A percentile compares a stretch with the other conserved stretches of the same genome.
Evolutionary conservation across 306 rosid species (phyloP).

Genomic region (Elaeagnus macrophylla): DNA sequence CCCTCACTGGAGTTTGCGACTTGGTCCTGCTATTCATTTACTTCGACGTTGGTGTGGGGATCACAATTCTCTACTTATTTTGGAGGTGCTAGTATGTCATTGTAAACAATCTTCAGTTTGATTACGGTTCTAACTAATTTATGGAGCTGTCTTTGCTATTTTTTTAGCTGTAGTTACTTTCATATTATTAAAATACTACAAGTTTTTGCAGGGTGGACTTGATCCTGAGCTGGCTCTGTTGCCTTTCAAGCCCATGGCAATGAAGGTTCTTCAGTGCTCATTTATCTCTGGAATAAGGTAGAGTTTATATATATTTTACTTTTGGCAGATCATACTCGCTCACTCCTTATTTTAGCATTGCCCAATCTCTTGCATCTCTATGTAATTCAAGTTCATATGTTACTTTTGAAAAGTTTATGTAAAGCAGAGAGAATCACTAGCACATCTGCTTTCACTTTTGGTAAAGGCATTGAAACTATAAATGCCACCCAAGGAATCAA

Average conservation of each 20-base stretch:
- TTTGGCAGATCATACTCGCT: constrained; percentile 1
- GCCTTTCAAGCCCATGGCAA: constrained; percentile 69
- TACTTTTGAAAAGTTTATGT: no score
- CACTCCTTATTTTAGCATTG: background rate
- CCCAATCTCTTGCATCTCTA: no score
- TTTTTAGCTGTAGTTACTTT: background rate
- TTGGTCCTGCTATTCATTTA: constrained; percentile 78
- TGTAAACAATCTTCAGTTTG: background rate
- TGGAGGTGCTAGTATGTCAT: constrained; percentile 44
- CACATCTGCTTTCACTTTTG: no score
- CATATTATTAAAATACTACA: background rate
- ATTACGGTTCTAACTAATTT: background rate
- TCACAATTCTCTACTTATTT: constrained; percentile 68
- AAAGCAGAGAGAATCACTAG: no score
- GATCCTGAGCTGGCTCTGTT: constrained; percentile 60
- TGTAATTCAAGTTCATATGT: no score
- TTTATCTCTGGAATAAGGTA: constrained; percentile 78
- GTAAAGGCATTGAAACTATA: no score
- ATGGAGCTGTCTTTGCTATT: constrained; percentile 8
- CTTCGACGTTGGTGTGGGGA: constrained; percentile 71
- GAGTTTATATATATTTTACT: constrained; percentile 7
- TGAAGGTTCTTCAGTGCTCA: constrained; percentile 74
- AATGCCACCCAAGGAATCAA: no score
- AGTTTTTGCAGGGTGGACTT: constrained; percentile 39
- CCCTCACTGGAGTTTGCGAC: constrained; percentile 82